Conservation (phyloP, 176 grass and related monocot genomes). For the Musa acuminata region DNA sequence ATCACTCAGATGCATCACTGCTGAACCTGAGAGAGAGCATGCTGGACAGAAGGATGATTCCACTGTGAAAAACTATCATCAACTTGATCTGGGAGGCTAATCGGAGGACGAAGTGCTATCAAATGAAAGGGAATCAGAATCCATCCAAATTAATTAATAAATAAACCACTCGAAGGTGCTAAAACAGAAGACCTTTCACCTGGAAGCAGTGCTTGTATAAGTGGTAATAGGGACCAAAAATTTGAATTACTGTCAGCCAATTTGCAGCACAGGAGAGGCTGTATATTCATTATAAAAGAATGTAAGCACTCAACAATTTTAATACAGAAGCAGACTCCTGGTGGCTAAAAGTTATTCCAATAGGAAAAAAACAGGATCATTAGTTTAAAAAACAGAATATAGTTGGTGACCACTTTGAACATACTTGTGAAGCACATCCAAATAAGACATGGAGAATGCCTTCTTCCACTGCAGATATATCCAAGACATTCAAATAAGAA, state of each 20-base stretch:
- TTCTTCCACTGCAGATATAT: constrained; percentile 81
- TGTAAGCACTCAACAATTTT: constrained; percentile 10
- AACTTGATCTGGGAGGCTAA: constrained; percentile 48
- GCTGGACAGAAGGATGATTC: constrained; percentile 63
- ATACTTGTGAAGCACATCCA: constrained; percentile 77
- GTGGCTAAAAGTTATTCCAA: not conserved
- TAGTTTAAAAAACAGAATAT: not conserved
- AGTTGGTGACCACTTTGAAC: not conserved
- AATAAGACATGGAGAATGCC: constrained; percentile 89
- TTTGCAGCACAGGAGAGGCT: constrained; percentile 66
- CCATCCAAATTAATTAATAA: constrained; percentile 7
- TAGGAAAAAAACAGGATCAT: not conserved
- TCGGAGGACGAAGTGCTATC: constrained; percentile 74
- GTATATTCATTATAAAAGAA: constrained; percentile 36
- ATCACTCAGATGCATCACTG: not conserved
- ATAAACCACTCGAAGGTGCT: not conserved
- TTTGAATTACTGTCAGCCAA: constrained; percentile 69
- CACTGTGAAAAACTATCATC: constrained; percentile 83
- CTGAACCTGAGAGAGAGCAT: constrained; percentile 77
- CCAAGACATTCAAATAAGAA: constrained; percentile 77
- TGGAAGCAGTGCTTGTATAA: constrained; percentile 92
- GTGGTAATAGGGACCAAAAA: constrained; percentile 75
- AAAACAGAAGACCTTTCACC: constrained; percentile 30
- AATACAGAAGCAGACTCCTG: not conserved
- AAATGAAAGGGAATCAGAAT: constrained; percentile 27